Evolutionary conservation across 1,284 basidiomycete genomes (phyloP), one percentile per base, ranked within the genome.

Genomic region (Mycosarcoma mackinlayi): DNA sequence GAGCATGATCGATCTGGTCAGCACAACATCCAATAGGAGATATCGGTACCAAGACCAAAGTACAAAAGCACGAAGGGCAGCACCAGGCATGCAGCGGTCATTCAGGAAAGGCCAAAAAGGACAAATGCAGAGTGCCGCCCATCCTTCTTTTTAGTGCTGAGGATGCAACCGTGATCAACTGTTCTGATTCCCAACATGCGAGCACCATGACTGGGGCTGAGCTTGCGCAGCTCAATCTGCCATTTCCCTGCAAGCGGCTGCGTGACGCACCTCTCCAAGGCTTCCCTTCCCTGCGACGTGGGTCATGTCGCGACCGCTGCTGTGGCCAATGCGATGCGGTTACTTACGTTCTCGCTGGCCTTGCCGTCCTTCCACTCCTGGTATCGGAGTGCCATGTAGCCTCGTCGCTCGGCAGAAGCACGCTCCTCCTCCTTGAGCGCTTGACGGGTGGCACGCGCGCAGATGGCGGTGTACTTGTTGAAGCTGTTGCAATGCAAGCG

Each of bases 381-480:
- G 76, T 80, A 84, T 57, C 83, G 81, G 53, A 84, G 81, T 25
- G 79, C 79, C 72, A 83, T 76, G 59, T 49, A 78, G 41, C 76
- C 81, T 44, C 84, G 79, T 56, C 81, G 79, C 72, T 84, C 83
- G 33, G 84, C 83, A 59, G 76, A 72, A 48, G 81, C 77, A 37
- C 84, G 79, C 71, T 83, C 68, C 60, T 83, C 79, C 76, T 84
- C 84, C 80, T 84, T 84, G 73, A 84, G 81, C 8, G 75, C 81
- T 62, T 80, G 76, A 46, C 84, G 82, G 42, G 83, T 84, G 25
- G 84, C 84, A 30, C 82, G 81, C 14, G 82, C 83, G 45, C 78
- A 79, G 73, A 84, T 79, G 51, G 75, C 66, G 57, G 83, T 81
- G 81, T 84, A 84, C 81, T 83, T 83, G 84, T 84, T 84, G 83